Percentiles rank a stretch among this genome's conserved stretches.
Conservation (phyloP, 768 basidiomycete genomes). For the Tephrocybe sp. region DNA sequence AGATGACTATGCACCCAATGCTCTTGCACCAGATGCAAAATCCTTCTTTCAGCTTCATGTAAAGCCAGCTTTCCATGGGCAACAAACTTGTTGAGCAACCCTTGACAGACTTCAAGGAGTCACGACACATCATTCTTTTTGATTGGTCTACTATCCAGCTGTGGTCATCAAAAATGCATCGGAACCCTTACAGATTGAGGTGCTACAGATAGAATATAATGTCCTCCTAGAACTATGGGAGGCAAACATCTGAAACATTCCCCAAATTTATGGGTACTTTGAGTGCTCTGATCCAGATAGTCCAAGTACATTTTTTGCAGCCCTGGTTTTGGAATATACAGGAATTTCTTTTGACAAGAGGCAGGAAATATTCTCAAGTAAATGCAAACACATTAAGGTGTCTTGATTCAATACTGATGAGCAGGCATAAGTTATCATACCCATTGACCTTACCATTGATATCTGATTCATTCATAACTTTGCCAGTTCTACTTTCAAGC, state of each 20-base stretch:
- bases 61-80: neutral
- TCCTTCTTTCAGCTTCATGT: neutral
- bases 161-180: neutral
- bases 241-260: neutral
- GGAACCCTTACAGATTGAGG: neutral
- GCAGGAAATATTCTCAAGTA: too few species aligned
- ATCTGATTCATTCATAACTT: too few species aligned
- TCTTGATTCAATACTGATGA: neutral
- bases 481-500: too few species aligned
- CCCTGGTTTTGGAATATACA: constrained; percentile 2
- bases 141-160: neutral
- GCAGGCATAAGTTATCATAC: neutral
- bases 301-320: neutral
- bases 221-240: neutral
- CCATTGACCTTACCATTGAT: neutral
- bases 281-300: neutral
- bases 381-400: neutral
- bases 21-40: neutral
- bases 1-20: neutral
- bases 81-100: neutral
- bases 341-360: neutral
- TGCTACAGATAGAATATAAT: neutral
- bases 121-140: neutral
- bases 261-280: neutral
- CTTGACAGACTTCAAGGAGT: neutral